phyloP scores from a whole-genome alignment of 352 stramenopile genomes.

The Globisporangium parvum region DNA sequence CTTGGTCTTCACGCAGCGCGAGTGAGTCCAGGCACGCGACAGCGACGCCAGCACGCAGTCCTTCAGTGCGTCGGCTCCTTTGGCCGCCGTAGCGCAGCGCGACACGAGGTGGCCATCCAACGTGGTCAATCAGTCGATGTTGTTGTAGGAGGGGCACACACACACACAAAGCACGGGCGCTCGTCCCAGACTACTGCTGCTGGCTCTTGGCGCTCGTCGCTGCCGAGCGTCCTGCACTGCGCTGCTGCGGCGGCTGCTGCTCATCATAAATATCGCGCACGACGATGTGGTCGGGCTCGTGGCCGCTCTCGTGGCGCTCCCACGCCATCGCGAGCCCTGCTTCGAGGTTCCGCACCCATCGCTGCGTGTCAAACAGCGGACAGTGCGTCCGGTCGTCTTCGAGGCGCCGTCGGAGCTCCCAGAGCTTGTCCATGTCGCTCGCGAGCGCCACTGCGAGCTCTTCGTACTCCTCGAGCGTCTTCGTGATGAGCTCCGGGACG shows the following conservation, averaged over 20 bases:
- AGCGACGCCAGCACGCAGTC: neutral
- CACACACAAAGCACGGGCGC: neutral
- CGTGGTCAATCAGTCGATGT: too few relatives aligned
- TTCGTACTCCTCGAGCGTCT: slow-evolving; percentile 84
- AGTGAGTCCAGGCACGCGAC: slow-evolving; percentile 32
- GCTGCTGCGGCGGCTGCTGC: neutral
- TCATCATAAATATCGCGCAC: slow-evolving; percentile 72
- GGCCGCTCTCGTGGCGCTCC: slow-evolving; percentile 64
- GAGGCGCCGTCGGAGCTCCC: slow-evolving; percentile 60
- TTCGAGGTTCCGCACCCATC: slow-evolving; percentile 86
- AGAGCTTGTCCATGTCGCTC: slow-evolving; percentile 81
- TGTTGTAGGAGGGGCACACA: too few relatives aligned
- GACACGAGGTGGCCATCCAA: too few relatives aligned
- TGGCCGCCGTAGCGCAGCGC: too few relatives aligned
- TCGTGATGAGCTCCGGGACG: slow-evolving; percentile 75
- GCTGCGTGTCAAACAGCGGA: slow-evolving; percentile 78
- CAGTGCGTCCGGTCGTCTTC: slow-evolving; percentile 59
- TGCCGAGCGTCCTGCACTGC: too few relatives aligned
- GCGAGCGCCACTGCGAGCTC: slow-evolving; percentile 87
- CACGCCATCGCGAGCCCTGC: slow-evolving; percentile 57
- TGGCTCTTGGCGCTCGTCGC: neutral
- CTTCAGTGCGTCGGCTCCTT: too few relatives aligned
- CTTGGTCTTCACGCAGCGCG: slow-evolving; percentile 76
- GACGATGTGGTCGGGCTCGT: slow-evolving; percentile 69
- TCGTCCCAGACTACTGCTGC: neutral